These are phyloP conservation scores for Colletotrichum euphorbiae DNA, from an alignment of 2,329 filamentous ascomycete genomes.

Conservation along the genomic window DNA sequence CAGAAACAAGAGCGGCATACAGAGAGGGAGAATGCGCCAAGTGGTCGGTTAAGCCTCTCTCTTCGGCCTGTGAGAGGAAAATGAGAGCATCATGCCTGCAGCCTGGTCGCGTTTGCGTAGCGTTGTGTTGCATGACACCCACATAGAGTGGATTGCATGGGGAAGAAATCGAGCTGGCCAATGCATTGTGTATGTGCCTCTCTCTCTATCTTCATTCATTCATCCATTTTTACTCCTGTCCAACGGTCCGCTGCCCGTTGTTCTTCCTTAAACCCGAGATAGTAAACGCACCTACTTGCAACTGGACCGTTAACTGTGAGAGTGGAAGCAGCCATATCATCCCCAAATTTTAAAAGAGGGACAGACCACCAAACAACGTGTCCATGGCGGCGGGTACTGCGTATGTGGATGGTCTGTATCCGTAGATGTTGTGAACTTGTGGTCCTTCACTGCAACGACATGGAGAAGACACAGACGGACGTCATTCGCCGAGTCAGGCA, in stretches of 20 bases:
- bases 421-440: constrained; percentile 21
- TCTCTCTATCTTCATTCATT: no score
- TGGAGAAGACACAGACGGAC: constrained; percentile 16
- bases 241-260: background rate
- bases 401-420: constrained; percentile 37
- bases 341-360: constrained; percentile 8
- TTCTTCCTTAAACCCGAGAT: background rate
- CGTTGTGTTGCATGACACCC: background rate
- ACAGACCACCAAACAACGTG: constrained; percentile 16
- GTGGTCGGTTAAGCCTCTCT: background rate
- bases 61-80: background rate
- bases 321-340: background rate
- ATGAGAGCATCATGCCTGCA: no score
- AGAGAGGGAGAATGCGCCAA: constrained; percentile 1
- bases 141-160: background rate
- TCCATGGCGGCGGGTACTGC: constrained; percentile 13
- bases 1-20: background rate
- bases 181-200: constrained; percentile 1
- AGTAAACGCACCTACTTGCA: background rate
- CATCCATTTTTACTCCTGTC: background rate
- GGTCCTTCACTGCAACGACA: background rate
- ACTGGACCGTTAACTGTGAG: background rate
- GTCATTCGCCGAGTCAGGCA: constrained; percentile 31
- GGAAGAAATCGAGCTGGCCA: background rate
- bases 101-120: no score